Conservation (phyloP, 441 rosid species). For the Croton laevigatus region DNA sequence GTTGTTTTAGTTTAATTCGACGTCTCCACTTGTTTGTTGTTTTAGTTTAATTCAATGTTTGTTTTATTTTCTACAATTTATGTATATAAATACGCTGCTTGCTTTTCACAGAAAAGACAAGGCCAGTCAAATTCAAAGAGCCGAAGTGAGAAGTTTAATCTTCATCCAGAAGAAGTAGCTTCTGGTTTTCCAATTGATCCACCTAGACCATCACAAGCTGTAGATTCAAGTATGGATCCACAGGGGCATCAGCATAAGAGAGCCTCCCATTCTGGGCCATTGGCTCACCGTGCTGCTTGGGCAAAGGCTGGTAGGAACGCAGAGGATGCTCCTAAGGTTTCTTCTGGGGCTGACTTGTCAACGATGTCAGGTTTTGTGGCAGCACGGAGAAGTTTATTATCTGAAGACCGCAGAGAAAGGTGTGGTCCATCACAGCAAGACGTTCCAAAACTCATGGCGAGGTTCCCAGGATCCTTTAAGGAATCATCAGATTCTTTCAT, state of each 20-base stretch:
- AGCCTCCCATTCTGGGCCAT: slow-evolving; percentile 93
- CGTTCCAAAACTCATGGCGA: slow-evolving; percentile 54
- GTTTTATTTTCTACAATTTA: background rate
- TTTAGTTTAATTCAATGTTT: slow-evolving; percentile 4
- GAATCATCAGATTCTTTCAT: slow-evolving; percentile 62
- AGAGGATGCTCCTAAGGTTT: slow-evolving; percentile 61
- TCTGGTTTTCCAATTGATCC: slow-evolving; percentile 98
- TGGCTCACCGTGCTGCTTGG: slow-evolving; percentile 76
- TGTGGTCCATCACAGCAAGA: slow-evolving; percentile 46
- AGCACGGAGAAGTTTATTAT: slow-evolving; percentile 51
- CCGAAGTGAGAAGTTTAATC: slow-evolving; percentile 94
- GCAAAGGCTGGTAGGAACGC: slow-evolving; percentile 58
- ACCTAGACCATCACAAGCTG: slow-evolving; percentile 80
- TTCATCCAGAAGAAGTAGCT: slow-evolving; percentile 93
- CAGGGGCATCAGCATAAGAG: slow-evolving; percentile 65
- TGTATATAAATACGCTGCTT: slow-evolving; percentile 4
- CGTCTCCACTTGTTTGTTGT: background rate
- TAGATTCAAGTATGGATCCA: slow-evolving; percentile 52
- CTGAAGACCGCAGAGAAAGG: slow-evolving; percentile 51
- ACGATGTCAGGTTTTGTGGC: slow-evolving; percentile 49
- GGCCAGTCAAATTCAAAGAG: slow-evolving; percentile 71
- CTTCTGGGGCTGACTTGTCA: slow-evolving; percentile 57
- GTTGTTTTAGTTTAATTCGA: background rate
- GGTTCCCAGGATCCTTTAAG: slow-evolving; percentile 92
- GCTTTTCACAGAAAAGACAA: slow-evolving; percentile 67